Evolutionary conservation across 228 moss, liverwort and hornwort genomes (phyloP), one percentile per base, ranked within the genome.

Genomic region (Sphagnum magellanicum): DNA sequence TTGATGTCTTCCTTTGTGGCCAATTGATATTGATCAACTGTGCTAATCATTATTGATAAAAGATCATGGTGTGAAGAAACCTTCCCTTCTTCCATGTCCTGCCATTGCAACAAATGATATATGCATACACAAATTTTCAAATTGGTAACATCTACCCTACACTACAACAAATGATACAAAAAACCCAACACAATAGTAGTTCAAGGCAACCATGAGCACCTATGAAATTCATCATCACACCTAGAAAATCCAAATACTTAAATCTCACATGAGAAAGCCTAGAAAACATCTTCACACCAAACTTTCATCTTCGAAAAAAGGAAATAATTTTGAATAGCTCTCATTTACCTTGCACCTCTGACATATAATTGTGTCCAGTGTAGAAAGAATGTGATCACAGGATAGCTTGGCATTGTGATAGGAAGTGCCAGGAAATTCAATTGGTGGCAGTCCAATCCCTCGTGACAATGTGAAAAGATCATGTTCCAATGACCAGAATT

Each of bases 381-480:
- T 49, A 6, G 15, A 49, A 11, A 63, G 4, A 6, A 71, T 7
- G 16, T 11, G 0, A 6, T 71, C 55, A 5, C 82, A 72, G 32
- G 47, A 74, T 12, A 62, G 70, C 0, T 57, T 61, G 14, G 73
- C 80, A 13, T 71, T 71, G n/a, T n/a, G n/a, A n/a, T n/a, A n/a
- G 4, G 65, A 59, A 4, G 71, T 70, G 13, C 88, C 85, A 8
- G 80, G 82, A 58, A 82, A 58, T 67, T 88, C 49, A 10, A 88
- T 64, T 0, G 76, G 88, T 1, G 80, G 0, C 51, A 74, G 61
- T 3, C 84, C 0, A 0, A 88, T 0, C 0, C 88, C 88, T 5
- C 0, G 10, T 0, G 16, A 46, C 4, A 53, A 65, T 15, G 63
- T 68, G 49, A 65, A 59, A 6, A 73, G 10, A 3, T 70, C 70